Base-by-base conservation (phyloP, 1,284 basidiomycete genomes). In the Grifola frondosa region DNA sequence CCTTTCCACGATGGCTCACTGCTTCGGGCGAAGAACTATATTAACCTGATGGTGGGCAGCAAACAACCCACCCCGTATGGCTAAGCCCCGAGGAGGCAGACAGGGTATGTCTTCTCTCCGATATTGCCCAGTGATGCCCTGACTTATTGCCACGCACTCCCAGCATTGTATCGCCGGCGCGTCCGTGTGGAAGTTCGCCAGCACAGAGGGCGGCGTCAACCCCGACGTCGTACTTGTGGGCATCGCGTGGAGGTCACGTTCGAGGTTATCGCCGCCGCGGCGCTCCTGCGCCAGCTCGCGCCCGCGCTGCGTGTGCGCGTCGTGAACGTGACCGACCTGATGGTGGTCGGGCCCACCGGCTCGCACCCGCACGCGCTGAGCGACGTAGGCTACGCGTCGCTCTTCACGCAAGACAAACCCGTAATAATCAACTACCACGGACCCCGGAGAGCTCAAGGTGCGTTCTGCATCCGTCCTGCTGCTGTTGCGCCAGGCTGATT, bases 361-460 rank as follows among this genome's bases (percentile, higher is more conserved):
- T 63, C 71, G 8, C 91, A 95, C 61, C 91, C 91, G 3, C 91
- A 94, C 54, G 77, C 88, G 0, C 70, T 93, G 36, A 73, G 64
- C 49, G 70, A 80, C 32, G 74, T 74, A 1, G 78, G 78, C 39
- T 93, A 88, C 60, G 68, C 78, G 25, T 69, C 74, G 17, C 72
- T 92, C 20, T 91, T 93, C 68, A 90, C 88, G 5, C 56, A 62
- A 13, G 80, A 91, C 60, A 78, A 71, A 55, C 78, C 80, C 0
- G 68, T 93, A 32, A 76, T 89, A 58, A 77, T 92, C 69, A 91
- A 91, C 68, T 93, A 89, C 69, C 92, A 94, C 63, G 87, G 90
- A 88, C 59, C 80, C 83, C 0, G 74, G 78, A 31, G 84, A 88
- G 59, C 61, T 88, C 12, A 53, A 57, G 55, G 52, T 56, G 22